These are phyloP conservation scores for Phenoliferia sp. DNA, from an alignment of 1,284 basidiomycete species.

Conservation along the genomic window DNA sequence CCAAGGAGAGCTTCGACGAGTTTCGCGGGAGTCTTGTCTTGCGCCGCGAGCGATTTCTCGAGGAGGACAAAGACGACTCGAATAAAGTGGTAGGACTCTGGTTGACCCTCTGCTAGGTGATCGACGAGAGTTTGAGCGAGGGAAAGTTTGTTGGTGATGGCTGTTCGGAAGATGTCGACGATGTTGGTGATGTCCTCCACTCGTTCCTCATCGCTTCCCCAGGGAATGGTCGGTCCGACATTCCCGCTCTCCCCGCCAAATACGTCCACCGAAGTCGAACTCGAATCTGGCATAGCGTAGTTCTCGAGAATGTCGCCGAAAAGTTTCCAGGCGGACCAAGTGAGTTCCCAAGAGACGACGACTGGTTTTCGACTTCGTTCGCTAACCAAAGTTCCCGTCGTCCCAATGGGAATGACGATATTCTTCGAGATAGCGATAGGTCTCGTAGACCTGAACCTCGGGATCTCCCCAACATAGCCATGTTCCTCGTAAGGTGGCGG, in stretches of 20 bases:
- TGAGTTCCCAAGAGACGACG: conserved; percentile 72
- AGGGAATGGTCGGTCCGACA: conserved; percentile 40
- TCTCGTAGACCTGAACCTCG: conserved; percentile 57
- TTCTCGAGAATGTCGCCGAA: conserved; percentile 69
- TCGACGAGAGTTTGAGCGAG: conserved; percentile 63
- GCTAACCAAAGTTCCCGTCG: conserved; percentile 62
- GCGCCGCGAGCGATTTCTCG: conserved; percentile 62
- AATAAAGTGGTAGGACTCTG: conserved; percentile 37
- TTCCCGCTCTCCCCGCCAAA: conserved; percentile 47
- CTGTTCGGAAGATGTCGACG: conserved; percentile 69
- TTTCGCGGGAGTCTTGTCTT: conserved; percentile 49
- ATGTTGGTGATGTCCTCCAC: conserved; percentile 66
- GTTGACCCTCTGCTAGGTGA: conserved; percentile 48
- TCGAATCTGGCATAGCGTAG: conserved; percentile 49
- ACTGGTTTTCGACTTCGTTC: conserved; percentile 60
- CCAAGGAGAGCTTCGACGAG: conserved; percentile 74
- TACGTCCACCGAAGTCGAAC: conserved; percentile 16
- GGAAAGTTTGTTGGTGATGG: conserved; percentile 62
- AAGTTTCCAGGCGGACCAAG: conserved; percentile 75
- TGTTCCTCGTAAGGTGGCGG: conserved; percentile 64
- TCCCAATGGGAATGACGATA: conserved; percentile 59
- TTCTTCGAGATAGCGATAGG: conserved; percentile 70
- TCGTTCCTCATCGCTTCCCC: conserved; percentile 56
- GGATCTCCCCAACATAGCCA: conserved; percentile 46
- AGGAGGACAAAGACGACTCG: conserved; percentile 65